Evolutionary conservation across 768 basidiomycete genomes (phyloP).

Genomic region (Lactarius quietus): DNA sequence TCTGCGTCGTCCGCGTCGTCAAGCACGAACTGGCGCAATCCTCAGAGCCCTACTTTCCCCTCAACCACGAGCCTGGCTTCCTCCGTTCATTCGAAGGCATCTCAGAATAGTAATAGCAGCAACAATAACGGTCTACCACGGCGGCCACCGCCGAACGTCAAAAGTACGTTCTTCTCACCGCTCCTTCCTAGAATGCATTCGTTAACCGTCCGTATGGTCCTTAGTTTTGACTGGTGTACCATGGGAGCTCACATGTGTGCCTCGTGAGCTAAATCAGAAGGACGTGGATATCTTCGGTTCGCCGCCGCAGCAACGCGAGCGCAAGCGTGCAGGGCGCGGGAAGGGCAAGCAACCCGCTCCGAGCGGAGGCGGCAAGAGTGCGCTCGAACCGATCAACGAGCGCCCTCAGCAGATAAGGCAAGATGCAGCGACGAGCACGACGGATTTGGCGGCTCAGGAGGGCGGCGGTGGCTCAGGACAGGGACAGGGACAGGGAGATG

Average conservation of each 20-base stretch:
- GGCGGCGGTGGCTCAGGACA: slow-evolving; percentile 3
- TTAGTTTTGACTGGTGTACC: slow-evolving; percentile 75
- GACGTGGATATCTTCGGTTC: slow-evolving; percentile 61
- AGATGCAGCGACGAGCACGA: slow-evolving; percentile 74
- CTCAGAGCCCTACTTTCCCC: slow-evolving; percentile 2
- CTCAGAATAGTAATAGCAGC: not conserved
- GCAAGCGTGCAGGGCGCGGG: slow-evolving; percentile 38
- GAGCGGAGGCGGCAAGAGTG: slow-evolving; percentile 54
- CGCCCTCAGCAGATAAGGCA: slow-evolving; percentile 50
- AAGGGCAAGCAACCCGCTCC: slow-evolving; percentile 17
- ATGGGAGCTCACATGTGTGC: slow-evolving; percentile 67
- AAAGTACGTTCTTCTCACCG: slow-evolving; percentile 52
- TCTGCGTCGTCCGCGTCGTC: slow-evolving; percentile 69
- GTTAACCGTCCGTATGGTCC: not conserved
- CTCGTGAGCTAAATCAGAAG: slow-evolving; percentile 59
- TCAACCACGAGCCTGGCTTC: slow-evolving; percentile 12
- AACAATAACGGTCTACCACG: slow-evolving; percentile 8
- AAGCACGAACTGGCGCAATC: slow-evolving; percentile 57
- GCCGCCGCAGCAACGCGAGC: slow-evolving; percentile 57
- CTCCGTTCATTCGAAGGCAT: slow-evolving; percentile 12
- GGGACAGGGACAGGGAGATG: slow-evolving; percentile 30
- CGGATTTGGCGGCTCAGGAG: slow-evolving; percentile 46
- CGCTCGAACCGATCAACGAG: slow-evolving; percentile 74
- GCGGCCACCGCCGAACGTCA: slow-evolving; percentile 56
- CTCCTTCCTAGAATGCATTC: slow-evolving; percentile 13